Conservation (phyloP, 2,329 filamentous ascomycete genomes). For the Lachnellula occidentalis region DNA sequence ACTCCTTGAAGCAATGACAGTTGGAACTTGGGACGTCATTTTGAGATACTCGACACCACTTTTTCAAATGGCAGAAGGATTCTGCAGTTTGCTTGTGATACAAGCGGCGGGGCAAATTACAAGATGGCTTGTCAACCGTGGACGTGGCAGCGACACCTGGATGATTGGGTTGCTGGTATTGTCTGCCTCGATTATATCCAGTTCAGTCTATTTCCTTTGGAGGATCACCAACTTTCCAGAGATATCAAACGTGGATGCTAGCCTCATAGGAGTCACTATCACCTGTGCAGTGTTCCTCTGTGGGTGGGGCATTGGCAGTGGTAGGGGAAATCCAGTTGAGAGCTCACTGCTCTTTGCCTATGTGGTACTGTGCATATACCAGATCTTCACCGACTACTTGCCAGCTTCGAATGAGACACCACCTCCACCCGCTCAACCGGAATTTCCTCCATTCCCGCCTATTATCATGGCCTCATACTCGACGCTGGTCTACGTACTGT, state of each 20-base stretch:
- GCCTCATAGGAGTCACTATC: constrained; percentile 85
- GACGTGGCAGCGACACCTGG: constrained; percentile 84
- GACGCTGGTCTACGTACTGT: constrained; percentile 77
- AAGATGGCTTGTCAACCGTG: constrained; percentile 87
- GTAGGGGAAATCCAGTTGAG: constrained; percentile 90
- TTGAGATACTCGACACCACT: constrained; percentile 87
- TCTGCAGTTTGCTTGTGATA: constrained; percentile 93
- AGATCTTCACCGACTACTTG: constrained; percentile 98
- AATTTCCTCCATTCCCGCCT: constrained; percentile 91
- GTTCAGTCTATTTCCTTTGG: constrained; percentile 94
- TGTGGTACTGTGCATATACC: constrained; percentile 96
- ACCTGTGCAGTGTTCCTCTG: constrained; percentile 90
- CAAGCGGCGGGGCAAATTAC: constrained; percentile 93
- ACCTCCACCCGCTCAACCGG: constrained; percentile 60
- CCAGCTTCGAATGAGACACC: constrained; percentile 58
- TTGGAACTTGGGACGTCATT: constrained; percentile 84
- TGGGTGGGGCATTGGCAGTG: constrained; percentile 89
- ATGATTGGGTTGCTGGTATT: constrained; percentile 86
- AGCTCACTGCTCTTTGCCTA: constrained; percentile 95
- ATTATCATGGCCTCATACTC: constrained; percentile 99
- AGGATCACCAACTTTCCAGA: constrained; percentile 89
- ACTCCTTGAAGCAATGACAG: constrained; percentile 69
- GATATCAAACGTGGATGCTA: constrained; percentile 86
- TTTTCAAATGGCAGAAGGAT: constrained; percentile 92
- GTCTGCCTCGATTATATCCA: constrained; percentile 87